Evolutionary conservation across 1,139 yeast species (phyloP), one percentile per base, ranked within the genome.

Genomic region (Arxiozyma telluris): DNA sequence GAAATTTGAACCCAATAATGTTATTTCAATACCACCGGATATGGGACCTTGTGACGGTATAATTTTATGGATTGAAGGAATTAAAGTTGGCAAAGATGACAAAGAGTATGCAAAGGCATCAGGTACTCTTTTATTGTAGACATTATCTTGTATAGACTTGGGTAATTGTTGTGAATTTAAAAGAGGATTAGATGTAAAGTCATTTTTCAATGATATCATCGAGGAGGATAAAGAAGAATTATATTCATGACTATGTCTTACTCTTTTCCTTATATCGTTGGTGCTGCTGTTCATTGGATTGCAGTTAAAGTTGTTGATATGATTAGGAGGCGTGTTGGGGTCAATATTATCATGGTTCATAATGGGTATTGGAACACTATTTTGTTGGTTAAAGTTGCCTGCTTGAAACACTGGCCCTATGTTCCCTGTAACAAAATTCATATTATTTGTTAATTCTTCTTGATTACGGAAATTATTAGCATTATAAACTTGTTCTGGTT

Each of bases 1-100:
- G 74, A 93, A 91, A 59, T 91, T 89, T 54, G 83, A 79, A 4
- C 98, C 98, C 47, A 93, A 75, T 49, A 93, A 73, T 0, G 98
- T 93, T 11, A 93, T 88, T 67, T 91, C 98, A 46, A 90, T 85
- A 49, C 98, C 98, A 58, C 98, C 98, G 61, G 96, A 79, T n/a
- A 89, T 79, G 7, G 97, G 95, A 4, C 98, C 98, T 70, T 88
- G 95, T 0, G 95, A 85, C 0, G 98, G 98, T 54, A 93, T 90
- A 17, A 93, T 85, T 59, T 96, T 77, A 67, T 88, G 91, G 55
- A 89, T 84, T 0, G 79, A 71, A 1, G 93, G 91, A 60, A 51
- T 55, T 54, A 18, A 50, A 12, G 34, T 53, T 48, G 42, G 44
- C 25, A 42, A 23, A 4, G 52, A 39, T 39, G 52, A 45, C 15